These are phyloP conservation scores for Fusarium stilboides DNA, from an alignment of 2,329 filamentous ascomycete species.

Conservation along the genomic window DNA sequence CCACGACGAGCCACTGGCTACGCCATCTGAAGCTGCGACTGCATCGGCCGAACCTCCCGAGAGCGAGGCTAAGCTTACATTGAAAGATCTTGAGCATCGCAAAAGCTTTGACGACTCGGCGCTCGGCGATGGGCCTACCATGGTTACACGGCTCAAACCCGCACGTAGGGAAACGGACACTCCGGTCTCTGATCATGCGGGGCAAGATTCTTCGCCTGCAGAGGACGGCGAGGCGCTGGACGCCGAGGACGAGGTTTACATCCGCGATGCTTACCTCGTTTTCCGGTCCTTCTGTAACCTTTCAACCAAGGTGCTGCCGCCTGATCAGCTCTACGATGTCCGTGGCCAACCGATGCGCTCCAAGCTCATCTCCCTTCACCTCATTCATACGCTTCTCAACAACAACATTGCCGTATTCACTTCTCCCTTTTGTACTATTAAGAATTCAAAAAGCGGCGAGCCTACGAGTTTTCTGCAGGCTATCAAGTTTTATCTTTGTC, in stretches of 20 bases:
- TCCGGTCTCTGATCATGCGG: conserved; percentile 69
- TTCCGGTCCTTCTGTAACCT: conserved; percentile 98
- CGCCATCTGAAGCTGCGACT: conserved; percentile 46
- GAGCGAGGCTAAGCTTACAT: conserved; percentile 70
- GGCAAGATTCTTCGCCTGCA: conserved; percentile 67
- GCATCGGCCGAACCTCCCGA: conserved; percentile 51
- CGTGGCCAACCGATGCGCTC: conserved; percentile 97
- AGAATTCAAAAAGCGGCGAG: conserved; percentile 89
- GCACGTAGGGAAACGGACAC: conserved; percentile 57
- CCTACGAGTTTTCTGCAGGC: conserved; percentile 93
- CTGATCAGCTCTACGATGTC: conserved; percentile 93
- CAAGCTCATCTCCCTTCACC: conserved; percentile 93
- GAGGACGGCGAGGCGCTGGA: conserved; percentile 74
- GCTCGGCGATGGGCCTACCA: conserved; percentile 76
- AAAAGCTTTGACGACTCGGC: conserved; percentile 80
- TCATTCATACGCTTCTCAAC: conserved; percentile 95
- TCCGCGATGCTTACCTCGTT: conserved; percentile 96
- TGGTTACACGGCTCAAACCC: conserved; percentile 74
- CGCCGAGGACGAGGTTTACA: conserved; percentile 93
- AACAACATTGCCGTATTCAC: conserved; percentile 94
- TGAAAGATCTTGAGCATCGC: conserved; percentile 77
- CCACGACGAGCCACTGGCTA: conserved; percentile 54
- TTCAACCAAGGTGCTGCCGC: conserved; percentile 89
- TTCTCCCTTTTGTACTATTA: conserved; percentile 92
- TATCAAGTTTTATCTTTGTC: conserved; percentile 95